Evolutionary conservation across 1,284 basidiomycete species (phyloP), one percentile per base, ranked within the genome.

Genomic region (Leccinum subrobustum): DNA sequence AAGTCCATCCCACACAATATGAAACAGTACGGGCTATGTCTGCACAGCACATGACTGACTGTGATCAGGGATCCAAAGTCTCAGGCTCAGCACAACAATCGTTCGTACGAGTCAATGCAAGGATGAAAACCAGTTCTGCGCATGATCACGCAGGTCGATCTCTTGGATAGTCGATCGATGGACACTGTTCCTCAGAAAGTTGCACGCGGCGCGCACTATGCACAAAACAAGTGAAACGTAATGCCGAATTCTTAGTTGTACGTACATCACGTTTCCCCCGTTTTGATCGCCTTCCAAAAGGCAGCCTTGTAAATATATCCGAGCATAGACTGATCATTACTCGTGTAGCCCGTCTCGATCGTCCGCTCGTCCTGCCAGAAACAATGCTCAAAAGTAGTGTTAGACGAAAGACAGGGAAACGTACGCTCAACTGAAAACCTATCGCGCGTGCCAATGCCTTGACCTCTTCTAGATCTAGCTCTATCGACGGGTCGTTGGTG

Each of bases 311-410:
- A 98, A 18, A 90, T 81, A 70, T 98, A 96, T 33, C 85, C 83
- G n/a, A 98, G 81, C 92, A 98, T 93, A 23, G 86, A 87, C 63
- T 88, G 81, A 5, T 85, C 79, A 68, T 95, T 93, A 64, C 87
- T 92, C 6, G 95, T 96, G 25, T 25, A 25, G 25, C 25, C 25
- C 25, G 25, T 25, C 25, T 25, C 25, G 25, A 25, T 25, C 25
- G 25, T 25, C 25, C 25, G 25, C 25, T 25, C 25, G 25, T 25
- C 25, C 25, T 25, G 25, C 25, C 25, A 5, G 25, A 25, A 25
- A 25, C 25, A 25, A 25, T 25, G 25, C 25, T 25, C 25, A 25
- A 25, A 25, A 25, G 25, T 25, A 25, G 25, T 25, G 25, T 25
- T 25, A 25, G 25, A 25, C 6, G 25, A 25, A 25, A 25, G 25